Conservation (phyloP, 257 asterid species). For the Nicotiana attenuata region DNA sequence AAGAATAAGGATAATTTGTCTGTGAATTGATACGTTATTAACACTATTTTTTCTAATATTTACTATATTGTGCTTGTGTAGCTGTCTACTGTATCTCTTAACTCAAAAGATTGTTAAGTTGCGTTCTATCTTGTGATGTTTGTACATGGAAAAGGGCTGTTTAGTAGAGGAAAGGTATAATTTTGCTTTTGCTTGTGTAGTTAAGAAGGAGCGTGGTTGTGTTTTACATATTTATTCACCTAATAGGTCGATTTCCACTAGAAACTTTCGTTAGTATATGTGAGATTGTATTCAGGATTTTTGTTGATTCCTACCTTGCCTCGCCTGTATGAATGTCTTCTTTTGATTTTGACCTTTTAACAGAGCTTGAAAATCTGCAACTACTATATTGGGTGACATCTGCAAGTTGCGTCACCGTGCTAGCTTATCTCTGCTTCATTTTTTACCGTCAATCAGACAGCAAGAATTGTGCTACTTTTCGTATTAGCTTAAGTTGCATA, state of each 20-base stretch:
- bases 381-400: constrained; percentile 78
- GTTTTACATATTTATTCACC: neutral
- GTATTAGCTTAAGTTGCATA: constrained; percentile 32
- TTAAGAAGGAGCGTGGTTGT: neutral
- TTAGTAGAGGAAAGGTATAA: neutral
- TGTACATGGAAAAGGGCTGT: neutral
- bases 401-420: constrained; percentile 59
- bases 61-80: neutral
- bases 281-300: neutral
- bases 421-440: constrained; percentile 41
- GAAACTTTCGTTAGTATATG: neutral
- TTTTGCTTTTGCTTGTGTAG: neutral
- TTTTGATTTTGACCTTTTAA: constrained; percentile 11
- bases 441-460: constrained; percentile 32
- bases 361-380: constrained; percentile 73
- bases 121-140: neutral
- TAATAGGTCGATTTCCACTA: neutral
- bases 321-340: neutral
- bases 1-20: neutral
- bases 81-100: neutral
- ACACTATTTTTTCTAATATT: neutral
- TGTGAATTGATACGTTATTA: neutral
- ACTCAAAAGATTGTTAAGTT: neutral
- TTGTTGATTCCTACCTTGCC: constrained; percentile 2
- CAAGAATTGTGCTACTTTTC: constrained; percentile 14